Conservation (phyloP, 768 basidiomycete species). For the Lactarius vividus region DNA sequence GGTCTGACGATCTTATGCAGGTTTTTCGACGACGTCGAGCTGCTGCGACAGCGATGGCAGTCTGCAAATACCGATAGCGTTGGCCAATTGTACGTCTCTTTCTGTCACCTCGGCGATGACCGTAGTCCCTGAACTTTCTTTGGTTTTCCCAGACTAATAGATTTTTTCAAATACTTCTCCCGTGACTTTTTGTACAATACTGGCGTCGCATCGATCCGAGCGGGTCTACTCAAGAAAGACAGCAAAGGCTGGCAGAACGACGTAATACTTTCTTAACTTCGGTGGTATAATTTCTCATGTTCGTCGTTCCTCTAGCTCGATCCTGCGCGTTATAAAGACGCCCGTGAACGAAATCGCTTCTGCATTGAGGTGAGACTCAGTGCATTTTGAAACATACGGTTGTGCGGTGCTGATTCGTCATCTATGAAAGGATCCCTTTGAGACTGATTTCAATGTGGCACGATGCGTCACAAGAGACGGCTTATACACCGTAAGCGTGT, state of each 20-base stretch:
- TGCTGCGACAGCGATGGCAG: conserved; percentile 87
- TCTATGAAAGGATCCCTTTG: conserved; percentile 82
- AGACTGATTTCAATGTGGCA: conserved; percentile 93
- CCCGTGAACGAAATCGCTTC: conserved; percentile 87
- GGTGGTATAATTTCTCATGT: neutral
- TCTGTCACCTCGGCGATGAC: conserved; percentile 3
- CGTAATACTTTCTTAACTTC: conserved; percentile 6
- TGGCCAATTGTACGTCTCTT: conserved; percentile 74
- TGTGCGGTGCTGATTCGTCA: conserved; percentile 1
- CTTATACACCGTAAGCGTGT: conserved; percentile 73
- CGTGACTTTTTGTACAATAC: conserved; percentile 91
- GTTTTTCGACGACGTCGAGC: conserved; percentile 98
- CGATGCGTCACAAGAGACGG: conserved; percentile 97
- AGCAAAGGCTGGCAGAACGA: conserved; percentile 94
- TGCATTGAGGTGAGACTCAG: conserved; percentile 78
- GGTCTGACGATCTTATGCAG: conserved; percentile 36
- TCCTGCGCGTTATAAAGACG: conserved; percentile 53
- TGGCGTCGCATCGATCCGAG: conserved; percentile 87
- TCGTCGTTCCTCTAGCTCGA: conserved; percentile 24
- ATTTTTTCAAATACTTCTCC: conserved; percentile 96
- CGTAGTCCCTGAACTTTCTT: conserved; percentile 14
- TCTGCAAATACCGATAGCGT: conserved; percentile 92
- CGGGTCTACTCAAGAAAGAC: conserved; percentile 86
- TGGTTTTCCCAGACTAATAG: conserved; percentile 68
- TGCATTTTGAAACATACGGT: neutral